These are phyloP conservation scores for Erodium chrysanthum DNA, from an alignment of 441 rosid genomes.

Conservation along the genomic window DNA sequence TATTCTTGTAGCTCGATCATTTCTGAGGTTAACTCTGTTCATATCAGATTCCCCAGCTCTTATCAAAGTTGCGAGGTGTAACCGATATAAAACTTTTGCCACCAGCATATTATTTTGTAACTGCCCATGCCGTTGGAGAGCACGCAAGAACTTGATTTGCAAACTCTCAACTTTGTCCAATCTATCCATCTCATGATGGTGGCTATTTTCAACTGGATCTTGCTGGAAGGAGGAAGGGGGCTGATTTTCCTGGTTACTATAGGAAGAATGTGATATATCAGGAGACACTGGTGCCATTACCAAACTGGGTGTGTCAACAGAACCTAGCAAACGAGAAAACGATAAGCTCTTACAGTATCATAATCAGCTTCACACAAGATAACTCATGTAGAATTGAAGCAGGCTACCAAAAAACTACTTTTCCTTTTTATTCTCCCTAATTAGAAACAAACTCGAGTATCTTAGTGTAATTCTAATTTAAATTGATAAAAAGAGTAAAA, in stretches of 20 bases:
- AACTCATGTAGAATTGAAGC: too few relatives aligned
- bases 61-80: slow-evolving; percentile 62
- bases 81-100: slow-evolving; percentile 68
- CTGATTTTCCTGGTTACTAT: slow-evolving; percentile 28
- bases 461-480: neutral
- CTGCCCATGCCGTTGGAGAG: slow-evolving; percentile 52
- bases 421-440: neutral
- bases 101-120: slow-evolving; percentile 52
- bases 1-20: slow-evolving; percentile 38
- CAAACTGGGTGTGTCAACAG: slow-evolving; percentile 29
- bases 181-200: slow-evolving; percentile 27
- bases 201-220: slow-evolving; percentile 24
- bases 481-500: neutral
- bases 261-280: slow-evolving; percentile 33
- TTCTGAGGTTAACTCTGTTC: slow-evolving; percentile 39
- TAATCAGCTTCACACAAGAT: neutral
- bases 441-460: neutral
- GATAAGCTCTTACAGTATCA: slow-evolving; percentile 5
- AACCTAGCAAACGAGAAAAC: slow-evolving; percentile 22
- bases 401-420: neutral
- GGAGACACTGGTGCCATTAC: slow-evolving; percentile 13
- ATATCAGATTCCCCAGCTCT: slow-evolving; percentile 63
- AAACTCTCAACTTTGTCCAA: slow-evolving; percentile 56
- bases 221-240: too few relatives aligned
- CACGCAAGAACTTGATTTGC: slow-evolving; percentile 58